A percentile compares a stretch with the other conserved stretches of the same genome.
phyloP scores from a whole-genome alignment of 2,329 filamentous ascomycete species.

The Cytospora leucostoma region DNA sequence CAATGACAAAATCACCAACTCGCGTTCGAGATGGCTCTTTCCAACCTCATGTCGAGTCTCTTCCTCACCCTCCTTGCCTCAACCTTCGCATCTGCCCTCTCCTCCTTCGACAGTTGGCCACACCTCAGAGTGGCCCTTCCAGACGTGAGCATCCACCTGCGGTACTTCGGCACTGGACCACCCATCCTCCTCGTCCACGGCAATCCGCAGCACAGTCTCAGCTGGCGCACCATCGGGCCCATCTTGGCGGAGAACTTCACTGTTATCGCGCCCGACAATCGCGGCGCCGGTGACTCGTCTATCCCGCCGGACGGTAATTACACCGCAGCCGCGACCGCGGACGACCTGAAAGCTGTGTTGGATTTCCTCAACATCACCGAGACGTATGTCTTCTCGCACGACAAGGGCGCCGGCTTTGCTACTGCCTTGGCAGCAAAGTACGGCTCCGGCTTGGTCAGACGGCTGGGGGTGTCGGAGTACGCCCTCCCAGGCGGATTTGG shows the following conservation, averaged over 20 bases:
- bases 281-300: constrained; percentile 44
- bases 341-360: constrained; percentile 42
- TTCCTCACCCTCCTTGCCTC: neutral
- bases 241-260: constrained; percentile 46
- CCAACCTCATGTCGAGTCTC: neutral
- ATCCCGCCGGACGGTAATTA: constrained; percentile 43
- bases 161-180: constrained; percentile 43
- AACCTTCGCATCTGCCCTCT: neutral
- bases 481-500: constrained; percentile 43
- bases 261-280: constrained; percentile 46
- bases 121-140: constrained; percentile 40
- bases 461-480: constrained; percentile 44
- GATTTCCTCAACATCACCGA: constrained; percentile 46
- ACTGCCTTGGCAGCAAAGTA: constrained; percentile 42
- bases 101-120: constrained; percentile 39
- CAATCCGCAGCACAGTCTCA: constrained; percentile 44
- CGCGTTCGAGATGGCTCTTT: neutral
- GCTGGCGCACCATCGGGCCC: constrained; percentile 43
- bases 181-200: constrained; percentile 45
- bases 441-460: constrained; percentile 37
- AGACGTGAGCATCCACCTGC: constrained; percentile 46
- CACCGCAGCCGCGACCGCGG: constrained; percentile 42
- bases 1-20: neutral
- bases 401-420: constrained; percentile 48
- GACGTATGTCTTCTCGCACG: constrained; percentile 47